Evolutionary conservation across 371 early-diverging fungal species (phyloP), one percentile per base, ranked within the genome.

Genomic region (Mortierella sp.): DNA sequence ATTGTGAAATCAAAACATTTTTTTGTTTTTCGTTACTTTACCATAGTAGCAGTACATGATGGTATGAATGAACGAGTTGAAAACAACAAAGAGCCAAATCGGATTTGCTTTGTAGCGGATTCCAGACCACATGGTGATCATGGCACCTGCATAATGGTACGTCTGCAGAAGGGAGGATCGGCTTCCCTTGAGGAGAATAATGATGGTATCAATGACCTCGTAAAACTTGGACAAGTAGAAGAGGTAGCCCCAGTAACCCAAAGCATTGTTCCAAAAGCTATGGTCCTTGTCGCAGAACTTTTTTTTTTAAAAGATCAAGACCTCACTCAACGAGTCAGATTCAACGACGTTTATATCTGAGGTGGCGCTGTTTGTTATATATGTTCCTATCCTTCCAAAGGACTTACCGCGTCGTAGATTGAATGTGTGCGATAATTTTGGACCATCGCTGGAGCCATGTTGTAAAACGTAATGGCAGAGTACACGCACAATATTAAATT

Each of bases 41-140:
- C 62, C 62, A 66, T 96, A 97, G 87, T 96, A 96, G 62, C 86
- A 83, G 84, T 97, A 96, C 97, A 97, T 97, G 87, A 96, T 84
- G 68, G 96, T 91, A 84, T 97, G 97, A 66, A 97, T 94, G 72
- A 95, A 93, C 11, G 95, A 95, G 87, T 96, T 97, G 85, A 94
- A 91, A 54, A 94, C 85, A 52, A 96, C 95, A 83, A 96, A 96
- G 74, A 95, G 91, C 89, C 94, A 94, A 79, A 93, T 93, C 26
- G 94, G 93, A 22, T 93, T 90, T 3, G 95, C 90, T 64, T 87
- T 84, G 75, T 89, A 93, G 70, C 90, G 88, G 78, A 93, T 90
- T 60, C 93, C 93, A 55, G 91, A 86, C 91, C 88, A 88, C 88
- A 88, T 89, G 67, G 93, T 92, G 75, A 95, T 87, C 85, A 96